These are phyloP conservation scores for Ganoderma lingzhi DNA, from an alignment of 1,284 basidiomycete genomes.

Conservation along the genomic window DNA sequence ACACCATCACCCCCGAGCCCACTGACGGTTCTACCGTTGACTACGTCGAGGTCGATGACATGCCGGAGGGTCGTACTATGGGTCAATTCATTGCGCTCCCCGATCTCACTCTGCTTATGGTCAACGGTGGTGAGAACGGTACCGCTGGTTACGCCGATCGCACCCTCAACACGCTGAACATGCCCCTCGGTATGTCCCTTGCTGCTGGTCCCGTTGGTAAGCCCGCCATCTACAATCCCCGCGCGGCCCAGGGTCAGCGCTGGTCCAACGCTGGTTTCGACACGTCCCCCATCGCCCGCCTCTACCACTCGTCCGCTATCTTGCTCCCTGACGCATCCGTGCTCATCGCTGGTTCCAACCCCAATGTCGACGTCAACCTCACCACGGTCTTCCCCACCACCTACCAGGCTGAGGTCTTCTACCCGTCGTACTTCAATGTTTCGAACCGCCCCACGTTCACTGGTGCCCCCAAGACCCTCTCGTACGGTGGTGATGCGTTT, in stretches of 20 bases:
- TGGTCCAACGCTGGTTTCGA: constrained; percentile 78
- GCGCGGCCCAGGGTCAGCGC: constrained; percentile 65
- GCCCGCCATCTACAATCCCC: constrained; percentile 83
- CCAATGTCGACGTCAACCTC: constrained; percentile 86
- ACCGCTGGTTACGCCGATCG: constrained; percentile 72
- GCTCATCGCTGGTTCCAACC: constrained; percentile 92
- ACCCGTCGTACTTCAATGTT: constrained; percentile 84
- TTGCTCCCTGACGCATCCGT: constrained; percentile 90
- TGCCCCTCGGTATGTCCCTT: constrained; percentile 73
- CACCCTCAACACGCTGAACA: constrained; percentile 60
- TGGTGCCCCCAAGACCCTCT: constrained; percentile 76
- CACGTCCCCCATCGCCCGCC: constrained; percentile 71
- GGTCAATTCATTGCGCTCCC: constrained; percentile 88
- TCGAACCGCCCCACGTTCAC: constrained; percentile 74
- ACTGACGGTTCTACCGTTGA: constrained; percentile 59
- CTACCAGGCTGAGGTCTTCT: constrained; percentile 89
- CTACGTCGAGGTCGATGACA: constrained; percentile 78
- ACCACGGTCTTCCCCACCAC: constrained; percentile 82
- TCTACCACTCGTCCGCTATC: constrained; percentile 92
- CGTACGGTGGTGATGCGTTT: constrained; percentile 90
- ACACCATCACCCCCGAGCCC: constrained; percentile 84
- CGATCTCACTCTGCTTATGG: constrained; percentile 74
- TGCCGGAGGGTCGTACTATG: constrained; percentile 84
- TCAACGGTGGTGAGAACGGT: constrained; percentile 85
- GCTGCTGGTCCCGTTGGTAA: constrained; percentile 71